Evolutionary conservation across 495 filamentous ascomycete genomes (phyloP), one percentile per base, ranked within the genome.

Genomic region (Xylaria curta): DNA sequence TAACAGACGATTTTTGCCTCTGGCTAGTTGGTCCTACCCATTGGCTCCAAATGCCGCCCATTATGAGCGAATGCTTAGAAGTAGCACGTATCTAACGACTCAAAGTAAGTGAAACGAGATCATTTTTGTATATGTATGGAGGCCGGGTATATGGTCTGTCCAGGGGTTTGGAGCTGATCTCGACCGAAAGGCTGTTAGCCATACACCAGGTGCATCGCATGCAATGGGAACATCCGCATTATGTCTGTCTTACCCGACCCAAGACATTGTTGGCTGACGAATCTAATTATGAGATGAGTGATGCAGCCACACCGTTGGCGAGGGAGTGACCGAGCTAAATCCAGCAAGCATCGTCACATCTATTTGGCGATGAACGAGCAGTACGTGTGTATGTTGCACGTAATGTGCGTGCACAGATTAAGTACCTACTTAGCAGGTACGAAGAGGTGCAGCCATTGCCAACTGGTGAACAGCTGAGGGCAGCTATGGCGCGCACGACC

Each of bases 331-430:
- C 28, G 26, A 58, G 59, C 47, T 56, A 40, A 42, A 44, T 15
- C 12, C 44, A 54, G 44, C 15, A 42, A 54, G 44, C 15, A 28
- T 31, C n/a, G 9, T 44, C 42, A 53, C 47, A 36, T 64, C 36
- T 19, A 64, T 70, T 64, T 70, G 68, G 44, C 21, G 36, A 64
- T 64, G 59, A 70, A 64, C 59, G 53, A 59, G 66, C 21, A 68
- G 33, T 44, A 15, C 28, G 12, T 56, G 49, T 68, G 49, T 38
- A 31, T 7, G 53, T 56, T 31, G 10, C 10, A 9, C 28, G 53
- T 56, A 17, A 15, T 31, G 53, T 56, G 53, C 28, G 53, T 26
- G 53, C 26, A 13, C 31, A 21, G 19, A 42, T 53, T 36, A 36
- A 31, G 28, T 31, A n/a, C n/a, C n/a, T n/a, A n/a, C n/a, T n/a